phyloP scores from a whole-genome alignment of 306 rosid species.

The Elaeagnus macrophylla region DNA sequence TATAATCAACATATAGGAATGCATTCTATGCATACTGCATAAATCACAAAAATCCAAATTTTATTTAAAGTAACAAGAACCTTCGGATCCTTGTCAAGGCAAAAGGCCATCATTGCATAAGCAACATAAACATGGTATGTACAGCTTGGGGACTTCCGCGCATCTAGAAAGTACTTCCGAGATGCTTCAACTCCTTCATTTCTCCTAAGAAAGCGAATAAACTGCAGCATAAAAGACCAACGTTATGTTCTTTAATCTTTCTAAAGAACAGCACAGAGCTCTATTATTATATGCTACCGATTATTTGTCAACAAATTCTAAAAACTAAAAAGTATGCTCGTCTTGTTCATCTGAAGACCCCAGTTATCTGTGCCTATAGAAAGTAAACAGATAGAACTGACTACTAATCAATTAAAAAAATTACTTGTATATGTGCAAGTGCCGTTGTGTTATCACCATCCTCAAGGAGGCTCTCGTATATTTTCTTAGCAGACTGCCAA shows the following conservation, averaged over 20 bases:
- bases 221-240: slow-evolving; percentile 53
- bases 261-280: not conserved
- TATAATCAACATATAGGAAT: no score
- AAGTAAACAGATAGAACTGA: not conserved
- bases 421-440: slow-evolving; percentile 90
- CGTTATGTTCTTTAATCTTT: slow-evolving; percentile 13
- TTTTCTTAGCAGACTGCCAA: slow-evolving; percentile 83
- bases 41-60: slow-evolving; percentile 3
- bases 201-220: slow-evolving; percentile 83
- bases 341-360: not conserved
- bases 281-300: not conserved
- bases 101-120: slow-evolving; percentile 82
- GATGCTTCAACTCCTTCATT: slow-evolving; percentile 98
- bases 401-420: slow-evolving; percentile 1
- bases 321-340: no score
- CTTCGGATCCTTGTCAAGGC: slow-evolving; percentile 97
- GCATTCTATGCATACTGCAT: not conserved
- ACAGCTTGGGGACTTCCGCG: slow-evolving; percentile 81
- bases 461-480: slow-evolving; percentile 72
- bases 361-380: not conserved
- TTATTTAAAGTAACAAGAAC: slow-evolving; percentile 30
- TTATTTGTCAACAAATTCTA: not conserved
- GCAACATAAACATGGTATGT: slow-evolving; percentile 92
- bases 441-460: slow-evolving; percentile 60
- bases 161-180: slow-evolving; percentile 86